These are phyloP conservation scores for Pseudogymnoascus sp. DNA, from an alignment of 2,329 filamentous ascomycete genomes.

Conservation along the genomic window DNA sequence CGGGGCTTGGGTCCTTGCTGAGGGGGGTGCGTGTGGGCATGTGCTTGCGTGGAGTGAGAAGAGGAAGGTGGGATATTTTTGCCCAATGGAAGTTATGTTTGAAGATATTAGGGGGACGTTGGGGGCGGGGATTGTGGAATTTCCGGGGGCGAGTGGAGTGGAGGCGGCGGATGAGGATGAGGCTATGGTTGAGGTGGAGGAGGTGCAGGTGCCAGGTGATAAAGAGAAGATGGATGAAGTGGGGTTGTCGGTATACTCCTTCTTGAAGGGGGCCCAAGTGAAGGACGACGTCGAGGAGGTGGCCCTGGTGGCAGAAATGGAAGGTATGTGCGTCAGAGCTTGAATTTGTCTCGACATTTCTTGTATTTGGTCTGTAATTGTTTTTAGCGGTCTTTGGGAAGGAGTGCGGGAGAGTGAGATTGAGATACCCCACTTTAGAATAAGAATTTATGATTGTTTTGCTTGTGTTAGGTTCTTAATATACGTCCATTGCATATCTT, in stretches of 20 bases:
- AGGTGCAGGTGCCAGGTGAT: neutral
- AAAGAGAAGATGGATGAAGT: neutral
- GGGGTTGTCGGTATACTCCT: neutral
- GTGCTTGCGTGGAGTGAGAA: slow-evolving; percentile 80
- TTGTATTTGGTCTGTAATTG: neutral
- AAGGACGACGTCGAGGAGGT: neutral
- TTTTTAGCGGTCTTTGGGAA: neutral
- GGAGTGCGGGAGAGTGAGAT: neutral
- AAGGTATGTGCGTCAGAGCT: slow-evolving; percentile 2
- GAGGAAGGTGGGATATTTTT: slow-evolving; percentile 81
- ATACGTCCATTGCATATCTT: neutral
- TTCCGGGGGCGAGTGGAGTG: slow-evolving; percentile 42
- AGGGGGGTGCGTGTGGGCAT: slow-evolving; percentile 79
- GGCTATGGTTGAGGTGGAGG: neutral
- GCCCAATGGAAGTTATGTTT: slow-evolving; percentile 85
- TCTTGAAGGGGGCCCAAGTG: neutral
- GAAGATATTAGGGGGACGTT: slow-evolving; percentile 77
- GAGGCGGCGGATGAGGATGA: neutral
- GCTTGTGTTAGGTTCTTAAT: neutral
- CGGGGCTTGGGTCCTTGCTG: slow-evolving; percentile 85
- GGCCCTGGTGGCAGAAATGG: neutral
- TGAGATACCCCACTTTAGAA: slow-evolving; percentile 2
- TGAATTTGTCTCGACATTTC: neutral
- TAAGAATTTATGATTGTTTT: neutral
- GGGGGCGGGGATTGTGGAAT: slow-evolving; percentile 57